Base-by-base conservation (phyloP, 768 basidiomycete genomes). In the Russula vinacea region DNA sequence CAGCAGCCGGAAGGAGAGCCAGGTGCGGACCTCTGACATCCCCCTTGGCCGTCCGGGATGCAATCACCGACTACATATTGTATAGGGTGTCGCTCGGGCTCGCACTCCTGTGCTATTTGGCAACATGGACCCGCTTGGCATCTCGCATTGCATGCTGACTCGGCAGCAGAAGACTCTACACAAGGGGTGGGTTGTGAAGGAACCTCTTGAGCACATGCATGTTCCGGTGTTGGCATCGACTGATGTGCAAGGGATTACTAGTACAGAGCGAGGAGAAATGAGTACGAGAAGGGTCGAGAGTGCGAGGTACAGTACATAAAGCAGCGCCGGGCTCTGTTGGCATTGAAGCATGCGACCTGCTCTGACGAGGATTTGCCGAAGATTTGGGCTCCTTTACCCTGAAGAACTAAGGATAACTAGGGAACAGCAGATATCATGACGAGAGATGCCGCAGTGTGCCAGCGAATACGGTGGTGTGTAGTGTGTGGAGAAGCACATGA, bases 21-120 rank as follows among this genome's bases (percentile, higher is more conserved):
- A 14, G 10, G 44, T 4, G 29, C 22, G 17, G 65, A 44, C 16
- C 67, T 29, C 32, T 66, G 56, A 50, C 65, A 68, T 29, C 54
- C 61, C 1, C 62, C 58, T 52, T 44, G 26, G 45, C 54, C 58
- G 22, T 66, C 60, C 32, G 61, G 58, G n/a, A 62, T 60, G 44
- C 61, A 52, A n/a, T 60, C 61, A 13, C 61, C 55, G n/a, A 62
- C 42, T 3, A 35, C 35, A 35, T 60, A 19, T 14, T 54, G 47
- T 32, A 53, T 37, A 22, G 37, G 5, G 19, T 22, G 26, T 1
- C 51, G 56, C 7, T 51, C 37, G 16, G 29, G 26, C 9, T 49
- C 56, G 24, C 57, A 16, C 8, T 22, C 56, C 35, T 50, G 65
- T 16, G 51, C 29, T 42, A 33, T 16, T 50, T 56, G 66, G 52